phyloP scores from a whole-genome alignment of 148 eudicot genomes.

The Cornus controversa region DNA sequence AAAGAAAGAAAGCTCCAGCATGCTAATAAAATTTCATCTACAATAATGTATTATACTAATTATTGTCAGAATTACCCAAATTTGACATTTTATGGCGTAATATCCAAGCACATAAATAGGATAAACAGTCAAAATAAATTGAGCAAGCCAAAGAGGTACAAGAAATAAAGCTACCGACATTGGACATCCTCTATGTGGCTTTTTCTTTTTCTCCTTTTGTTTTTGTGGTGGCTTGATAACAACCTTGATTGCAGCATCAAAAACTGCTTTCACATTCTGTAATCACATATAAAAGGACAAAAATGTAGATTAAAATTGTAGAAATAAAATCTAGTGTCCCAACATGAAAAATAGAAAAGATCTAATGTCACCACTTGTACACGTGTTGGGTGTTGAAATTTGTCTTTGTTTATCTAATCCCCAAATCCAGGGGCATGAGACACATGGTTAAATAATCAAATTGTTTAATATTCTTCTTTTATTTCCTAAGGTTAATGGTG shows the following conservation, averaged over 20 bases:
- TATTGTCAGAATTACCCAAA: not conserved
- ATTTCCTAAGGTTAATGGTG: too few species aligned
- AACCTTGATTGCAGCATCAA: constrained; percentile 92
- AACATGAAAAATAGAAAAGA: too few species aligned
- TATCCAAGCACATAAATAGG: constrained; percentile 4
- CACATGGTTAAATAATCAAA: too few species aligned
- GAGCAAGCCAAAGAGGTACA: not conserved
- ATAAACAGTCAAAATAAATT: not conserved
- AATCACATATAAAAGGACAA: constrained; percentile 1
- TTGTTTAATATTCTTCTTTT: too few species aligned
- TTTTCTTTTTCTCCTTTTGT: constrained; percentile 86
- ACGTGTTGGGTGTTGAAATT: too few species aligned
- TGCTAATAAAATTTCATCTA: not conserved
- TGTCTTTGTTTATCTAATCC: too few species aligned
- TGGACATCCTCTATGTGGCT: constrained; percentile 61
- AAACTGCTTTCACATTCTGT: constrained; percentile 97
- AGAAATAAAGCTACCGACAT: constrained; percentile 42
- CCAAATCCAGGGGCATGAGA: too few species aligned
- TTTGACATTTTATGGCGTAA: not conserved
- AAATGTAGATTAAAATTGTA: not conserved
- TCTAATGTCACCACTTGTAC: too few species aligned
- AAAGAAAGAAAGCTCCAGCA: not conserved
- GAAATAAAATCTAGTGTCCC: not conserved
- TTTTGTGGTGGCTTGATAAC: constrained; percentile 94
- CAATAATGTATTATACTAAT: not conserved